Base-by-base conservation (phyloP, 2,329 filamentous ascomycete species). In the Ceratocystis alfenasii region DNA sequence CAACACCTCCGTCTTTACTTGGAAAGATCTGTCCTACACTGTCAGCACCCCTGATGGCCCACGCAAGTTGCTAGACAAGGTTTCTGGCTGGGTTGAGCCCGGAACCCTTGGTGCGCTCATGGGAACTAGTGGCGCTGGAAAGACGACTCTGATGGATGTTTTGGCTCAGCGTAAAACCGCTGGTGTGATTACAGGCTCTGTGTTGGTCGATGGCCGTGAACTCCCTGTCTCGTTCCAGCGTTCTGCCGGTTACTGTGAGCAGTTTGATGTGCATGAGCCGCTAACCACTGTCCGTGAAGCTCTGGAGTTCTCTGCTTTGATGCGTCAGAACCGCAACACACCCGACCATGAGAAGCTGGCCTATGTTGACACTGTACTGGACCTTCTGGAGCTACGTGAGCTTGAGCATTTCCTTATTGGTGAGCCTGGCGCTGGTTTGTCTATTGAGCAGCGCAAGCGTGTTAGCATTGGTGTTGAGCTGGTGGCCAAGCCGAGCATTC, bases 21-120 rank as follows among this genome's bases (percentile, higher is more conserved):
- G 87, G 86, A 87, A 87, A 72, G 81, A 89, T 67, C 80, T 91
- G 0, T 80, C 77, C 0, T 90, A 90, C 71, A 87, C 83, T 0
- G 87, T 91, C 67, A 81, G 84, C 69, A 85, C 73, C 20, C 66
- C 66, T 59, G 36, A 75, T 0, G 83, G 82, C 2, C 77, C 90
- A 81, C 83, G 87, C 7, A 78, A 82, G 12, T 84, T 95, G 67
- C 78, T 95, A 6, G 85, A 94, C 69, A 82, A 93, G 66, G 87
- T 95, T 0, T 84, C 91, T 69, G 90, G 90, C 2, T 95, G 87
- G 84, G 87, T 92, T 65, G 89, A 90, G 74, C 88, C 89, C 0
- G 89, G 89, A 59, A 90, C 86, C 69, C 75, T 91, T 22, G 89
- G 86, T 2, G 89, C 88, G 3, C 78, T 93, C n/a, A 89, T 92